These are phyloP conservation scores for Tuber aestivum DNA, from an alignment of 495 filamentous ascomycete species.

Conservation along the genomic window DNA sequence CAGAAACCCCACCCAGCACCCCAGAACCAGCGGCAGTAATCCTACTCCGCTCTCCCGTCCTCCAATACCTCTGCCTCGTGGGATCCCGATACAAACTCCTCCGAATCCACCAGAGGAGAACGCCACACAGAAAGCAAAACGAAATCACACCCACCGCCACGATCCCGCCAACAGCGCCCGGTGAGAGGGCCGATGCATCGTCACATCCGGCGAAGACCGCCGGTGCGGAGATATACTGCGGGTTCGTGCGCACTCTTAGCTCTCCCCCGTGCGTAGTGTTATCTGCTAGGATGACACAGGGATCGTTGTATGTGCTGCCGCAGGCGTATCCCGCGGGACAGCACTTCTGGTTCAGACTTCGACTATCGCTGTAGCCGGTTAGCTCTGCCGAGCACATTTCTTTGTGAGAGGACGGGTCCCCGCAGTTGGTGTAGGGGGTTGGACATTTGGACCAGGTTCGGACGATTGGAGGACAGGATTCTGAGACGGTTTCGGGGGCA, in stretches of 20 bases:
- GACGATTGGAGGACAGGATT: constrained; percentile 22
- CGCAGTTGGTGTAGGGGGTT: constrained; percentile 24
- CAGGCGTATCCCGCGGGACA: constrained; percentile 30
- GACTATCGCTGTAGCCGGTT: constrained; percentile 13
- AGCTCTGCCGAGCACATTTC: constrained; percentile 25
- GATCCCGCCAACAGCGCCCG: constrained; percentile 17
- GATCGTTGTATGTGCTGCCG: constrained; percentile 12
- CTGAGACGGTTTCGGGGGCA: background rate
- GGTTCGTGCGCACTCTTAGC: constrained; percentile 17
- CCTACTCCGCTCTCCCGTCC: background rate
- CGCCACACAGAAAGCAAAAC: constrained; percentile 13
- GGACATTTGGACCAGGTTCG: constrained; percentile 19
- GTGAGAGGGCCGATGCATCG: constrained; percentile 12
- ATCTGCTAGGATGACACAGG: constrained; percentile 22
- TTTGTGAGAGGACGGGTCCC: constrained; percentile 17
- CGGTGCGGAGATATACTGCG: constrained; percentile 16
- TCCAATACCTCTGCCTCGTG: background rate
- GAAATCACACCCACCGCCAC: constrained; percentile 19
- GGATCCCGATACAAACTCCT: constrained; percentile 28
- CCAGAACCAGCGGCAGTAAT: no score
- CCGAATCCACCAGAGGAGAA: constrained; percentile 19
- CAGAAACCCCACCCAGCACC: background rate
- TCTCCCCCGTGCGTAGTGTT: constrained; percentile 15
- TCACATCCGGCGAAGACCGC: constrained; percentile 33
- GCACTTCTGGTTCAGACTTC: constrained; percentile 24